Percentiles rank a stretch among this genome's conserved stretches.
phyloP scores from a whole-genome alignment of 2,329 filamentous ascomycete genomes.

The Cladosporium sp. region DNA sequence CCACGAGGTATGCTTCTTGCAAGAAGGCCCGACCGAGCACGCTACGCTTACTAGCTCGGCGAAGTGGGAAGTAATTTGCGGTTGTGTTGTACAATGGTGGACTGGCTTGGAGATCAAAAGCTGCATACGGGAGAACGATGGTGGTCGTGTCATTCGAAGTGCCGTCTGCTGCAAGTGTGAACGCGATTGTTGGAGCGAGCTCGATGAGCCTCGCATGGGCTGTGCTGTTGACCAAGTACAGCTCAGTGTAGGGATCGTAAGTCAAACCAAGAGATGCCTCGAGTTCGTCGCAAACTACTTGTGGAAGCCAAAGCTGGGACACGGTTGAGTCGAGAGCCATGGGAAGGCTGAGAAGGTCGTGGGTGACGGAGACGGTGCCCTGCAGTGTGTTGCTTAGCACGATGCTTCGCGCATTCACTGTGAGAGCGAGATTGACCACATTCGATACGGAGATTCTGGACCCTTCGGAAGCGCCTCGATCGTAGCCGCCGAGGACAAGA shows the following conservation, averaged over 20 bases:
- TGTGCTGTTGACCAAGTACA: slow-evolving; percentile 40
- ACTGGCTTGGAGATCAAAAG: slow-evolving; percentile 37
- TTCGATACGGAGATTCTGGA: neutral
- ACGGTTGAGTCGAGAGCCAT: slow-evolving; percentile 37
- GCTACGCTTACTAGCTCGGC: slow-evolving; percentile 38
- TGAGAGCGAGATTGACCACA: slow-evolving; percentile 9
- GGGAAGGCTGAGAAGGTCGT: slow-evolving; percentile 1
- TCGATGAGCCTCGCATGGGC: slow-evolving; percentile 34
- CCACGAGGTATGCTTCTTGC: slow-evolving; percentile 43
- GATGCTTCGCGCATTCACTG: neutral
- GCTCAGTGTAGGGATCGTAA: slow-evolving; percentile 35
- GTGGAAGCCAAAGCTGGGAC: slow-evolving; percentile 42
- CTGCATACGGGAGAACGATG: slow-evolving; percentile 40
- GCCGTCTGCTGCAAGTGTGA: slow-evolving; percentile 33
- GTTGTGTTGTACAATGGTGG: slow-evolving; percentile 26
- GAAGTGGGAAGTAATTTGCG: slow-evolving; percentile 41
- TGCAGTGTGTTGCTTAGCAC: slow-evolving; percentile 15
- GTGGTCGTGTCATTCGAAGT: slow-evolving; percentile 7
- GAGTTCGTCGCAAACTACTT: slow-evolving; percentile 36
- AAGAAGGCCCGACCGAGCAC: slow-evolving; percentile 42
- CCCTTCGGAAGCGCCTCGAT: slow-evolving; percentile 21
- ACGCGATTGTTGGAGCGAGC: slow-evolving; percentile 41
- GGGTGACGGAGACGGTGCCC: neutral
- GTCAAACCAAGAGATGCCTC: slow-evolving; percentile 38
- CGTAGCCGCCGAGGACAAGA: slow-evolving; percentile 40